Base-by-base conservation (phyloP, 2,329 filamentous ascomycete genomes). In the Cordyceps fumosorosea region DNA sequence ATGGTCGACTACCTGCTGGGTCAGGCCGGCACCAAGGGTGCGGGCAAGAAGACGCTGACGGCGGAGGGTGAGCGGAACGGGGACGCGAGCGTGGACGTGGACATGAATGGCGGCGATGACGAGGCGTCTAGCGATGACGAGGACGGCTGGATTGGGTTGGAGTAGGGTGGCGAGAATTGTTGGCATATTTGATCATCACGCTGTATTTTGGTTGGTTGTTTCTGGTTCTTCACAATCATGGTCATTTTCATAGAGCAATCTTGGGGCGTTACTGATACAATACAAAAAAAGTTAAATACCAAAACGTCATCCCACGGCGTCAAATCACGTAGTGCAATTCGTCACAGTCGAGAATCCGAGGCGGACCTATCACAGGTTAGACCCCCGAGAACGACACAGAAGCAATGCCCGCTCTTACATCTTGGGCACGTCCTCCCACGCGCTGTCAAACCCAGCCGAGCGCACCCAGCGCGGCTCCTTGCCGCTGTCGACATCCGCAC, bases 1-100 rank as follows among this genome's bases (percentile, higher is more conserved):
- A 89, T 89, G 74, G 87, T 97, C 60, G 91, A 96, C 70, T 97
- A 96, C 71, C 78, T 97, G 37, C 74, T 86, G 8, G 79, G 80
- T 1, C 83, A 85, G 72, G 79, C 79, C 56, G 67, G 68, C 18
- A 72, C 69, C 54, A 61, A 68, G 37, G 66, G 63, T 32, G 67
- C 69, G 29, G 72, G 65, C 20, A 66, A 65, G 53, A 64, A 62
- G 63, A 50, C 63, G 42, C 50, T 67, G 50, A 65, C 63, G 62
- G 65, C 64, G n/a, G 37, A 56, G 14, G 64, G 58, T 24, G 65
- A 54, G 14, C 67, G 65, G 61, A 62, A 69, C 56, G 66, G 65
- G 5, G 70, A 70, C 60, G 69, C 72, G 53, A 65, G 76, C 59
- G 65, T 68, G 18, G 63, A 65, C 42, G 60, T 63, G 52, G 69